Evolutionary conservation across 164 flowering plant genomes (phyloP).

Genomic region (Sedum album): DNA sequence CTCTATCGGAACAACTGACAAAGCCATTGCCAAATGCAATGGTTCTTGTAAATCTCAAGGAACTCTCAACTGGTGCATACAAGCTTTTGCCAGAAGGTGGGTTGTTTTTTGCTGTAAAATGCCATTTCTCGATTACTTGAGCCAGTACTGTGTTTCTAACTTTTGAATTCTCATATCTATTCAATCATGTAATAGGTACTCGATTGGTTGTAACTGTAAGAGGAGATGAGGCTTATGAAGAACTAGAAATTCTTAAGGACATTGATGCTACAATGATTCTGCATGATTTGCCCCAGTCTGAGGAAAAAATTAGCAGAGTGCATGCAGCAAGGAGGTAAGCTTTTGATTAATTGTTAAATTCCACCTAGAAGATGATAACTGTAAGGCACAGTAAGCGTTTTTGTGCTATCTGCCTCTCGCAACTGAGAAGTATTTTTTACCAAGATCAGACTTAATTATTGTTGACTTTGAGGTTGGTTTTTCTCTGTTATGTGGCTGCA

Average conservation of each 20-base stretch:
- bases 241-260: slow-evolving; percentile 60
- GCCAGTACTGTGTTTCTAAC: background rate
- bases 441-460: background rate
- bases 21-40: slow-evolving; percentile 87
- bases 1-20: slow-evolving; percentile 86
- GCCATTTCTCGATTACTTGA: background rate
- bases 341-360: background rate
- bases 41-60: slow-evolving; percentile 72
- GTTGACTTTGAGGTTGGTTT: background rate
- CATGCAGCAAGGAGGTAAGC: slow-evolving; percentile 91
- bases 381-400: background rate
- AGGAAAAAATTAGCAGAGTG: slow-evolving; percentile 79
- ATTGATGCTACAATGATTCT: slow-evolving; percentile 75
- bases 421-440: no score
- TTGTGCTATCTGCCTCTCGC: background rate
- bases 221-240: slow-evolving; percentile 83
- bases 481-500: slow-evolving; percentile 20
- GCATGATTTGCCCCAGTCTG: slow-evolving; percentile 61
- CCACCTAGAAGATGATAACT: background rate
- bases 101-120: background rate
- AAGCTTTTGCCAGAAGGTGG: slow-evolving; percentile 91
- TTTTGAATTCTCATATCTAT: background rate
- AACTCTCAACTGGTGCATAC: slow-evolving; percentile 68
- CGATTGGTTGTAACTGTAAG: slow-evolving; percentile 82
- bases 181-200: slow-evolving; percentile 43